Evolutionary conservation across 495 filamentous ascomycete species (phyloP).

Genomic region (Aspergillus affinis): DNA sequence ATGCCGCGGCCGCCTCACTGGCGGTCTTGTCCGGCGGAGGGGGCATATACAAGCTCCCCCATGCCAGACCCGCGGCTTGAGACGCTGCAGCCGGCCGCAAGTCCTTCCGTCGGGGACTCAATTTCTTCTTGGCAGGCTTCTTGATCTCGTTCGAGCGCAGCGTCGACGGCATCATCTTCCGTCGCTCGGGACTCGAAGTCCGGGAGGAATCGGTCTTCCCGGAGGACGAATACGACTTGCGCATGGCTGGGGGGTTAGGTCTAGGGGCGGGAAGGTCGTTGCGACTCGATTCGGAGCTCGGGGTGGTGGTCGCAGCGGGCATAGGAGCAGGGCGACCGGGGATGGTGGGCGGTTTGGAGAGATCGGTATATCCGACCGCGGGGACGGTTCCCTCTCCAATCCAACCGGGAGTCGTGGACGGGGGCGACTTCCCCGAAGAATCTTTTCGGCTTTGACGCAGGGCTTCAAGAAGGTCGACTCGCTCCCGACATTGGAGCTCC

Average conservation of each 20-base stretch:
- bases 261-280: slow-evolving; percentile 8
- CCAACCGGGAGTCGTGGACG: slow-evolving; percentile 46
- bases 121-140: slow-evolving; percentile 55
- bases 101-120: slow-evolving; percentile 33
- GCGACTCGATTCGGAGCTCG: slow-evolving; percentile 47
- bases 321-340: slow-evolving; percentile 56
- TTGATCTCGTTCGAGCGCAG: slow-evolving; percentile 63
- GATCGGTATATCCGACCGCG: slow-evolving; percentile 71
- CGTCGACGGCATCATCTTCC: slow-evolving; percentile 78
- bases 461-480: slow-evolving; percentile 84
- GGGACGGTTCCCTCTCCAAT: slow-evolving; percentile 82
- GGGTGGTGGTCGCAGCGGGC: slow-evolving; percentile 39
- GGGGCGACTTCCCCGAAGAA: slow-evolving; percentile 31
- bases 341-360: slow-evolving; percentile 68
- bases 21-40: slow-evolving; percentile 33
- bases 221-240: slow-evolving; percentile 40
- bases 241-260: slow-evolving; percentile 31
- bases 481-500: slow-evolving; percentile 91
- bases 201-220: slow-evolving; percentile 52
- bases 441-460: slow-evolving; percentile 74
- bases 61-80: slow-evolving; percentile 86
- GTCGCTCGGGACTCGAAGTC: slow-evolving; percentile 79
- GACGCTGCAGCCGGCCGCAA: slow-evolving; percentile 66
- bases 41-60: slow-evolving; percentile 57
- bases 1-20: slow-evolving; percentile 37